Evolutionary conservation across 352 stramenopile species (phyloP).

Genomic region (Pythium guiyangense): DNA sequence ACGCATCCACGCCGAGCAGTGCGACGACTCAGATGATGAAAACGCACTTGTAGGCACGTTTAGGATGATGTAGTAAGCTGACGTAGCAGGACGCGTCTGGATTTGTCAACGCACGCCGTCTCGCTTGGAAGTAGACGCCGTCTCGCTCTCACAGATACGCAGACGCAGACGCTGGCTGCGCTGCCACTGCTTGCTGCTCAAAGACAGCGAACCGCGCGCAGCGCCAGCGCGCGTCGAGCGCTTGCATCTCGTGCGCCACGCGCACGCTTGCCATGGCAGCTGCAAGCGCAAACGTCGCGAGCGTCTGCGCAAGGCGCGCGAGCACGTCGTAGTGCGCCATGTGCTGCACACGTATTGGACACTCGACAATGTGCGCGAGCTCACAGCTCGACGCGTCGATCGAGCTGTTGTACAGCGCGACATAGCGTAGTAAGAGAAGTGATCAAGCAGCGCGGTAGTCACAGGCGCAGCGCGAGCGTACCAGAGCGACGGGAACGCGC

Average conservation of each 20-base stretch:
- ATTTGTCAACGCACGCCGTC: too few relatives aligned
- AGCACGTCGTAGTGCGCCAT: slow-evolving; percentile 32
- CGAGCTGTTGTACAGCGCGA: slow-evolving; percentile 22
- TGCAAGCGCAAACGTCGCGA: slow-evolving; percentile 39
- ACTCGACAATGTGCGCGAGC: slow-evolving; percentile 38
- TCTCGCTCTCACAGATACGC: slow-evolving; percentile 5
- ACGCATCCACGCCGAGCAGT: too few relatives aligned
- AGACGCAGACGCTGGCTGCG: slow-evolving; percentile 4
- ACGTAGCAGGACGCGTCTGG: too few relatives aligned
- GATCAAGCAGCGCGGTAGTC: not conserved
- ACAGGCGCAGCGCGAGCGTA: slow-evolving; percentile 14
- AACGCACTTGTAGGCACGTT: too few relatives aligned
- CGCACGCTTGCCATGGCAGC: slow-evolving; percentile 36
- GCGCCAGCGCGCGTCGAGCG: slow-evolving; percentile 32
- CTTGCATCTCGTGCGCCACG: slow-evolving; percentile 30
- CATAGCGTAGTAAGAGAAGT: not conserved
- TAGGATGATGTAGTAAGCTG: too few relatives aligned
- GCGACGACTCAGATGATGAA: too few relatives aligned
- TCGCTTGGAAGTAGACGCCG: too few relatives aligned
- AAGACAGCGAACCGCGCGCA: slow-evolving; percentile 42
- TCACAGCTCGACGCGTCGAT: slow-evolving; percentile 25
- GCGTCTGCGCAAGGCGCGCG: slow-evolving; percentile 30
- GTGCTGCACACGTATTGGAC: slow-evolving; percentile 24
- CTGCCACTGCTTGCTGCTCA: slow-evolving; percentile 15
- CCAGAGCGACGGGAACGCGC: slow-evolving; percentile 45